These are phyloP conservation scores for Pisolithus albus DNA, from an alignment of 768 basidiomycete genomes.

Conservation along the genomic window DNA sequence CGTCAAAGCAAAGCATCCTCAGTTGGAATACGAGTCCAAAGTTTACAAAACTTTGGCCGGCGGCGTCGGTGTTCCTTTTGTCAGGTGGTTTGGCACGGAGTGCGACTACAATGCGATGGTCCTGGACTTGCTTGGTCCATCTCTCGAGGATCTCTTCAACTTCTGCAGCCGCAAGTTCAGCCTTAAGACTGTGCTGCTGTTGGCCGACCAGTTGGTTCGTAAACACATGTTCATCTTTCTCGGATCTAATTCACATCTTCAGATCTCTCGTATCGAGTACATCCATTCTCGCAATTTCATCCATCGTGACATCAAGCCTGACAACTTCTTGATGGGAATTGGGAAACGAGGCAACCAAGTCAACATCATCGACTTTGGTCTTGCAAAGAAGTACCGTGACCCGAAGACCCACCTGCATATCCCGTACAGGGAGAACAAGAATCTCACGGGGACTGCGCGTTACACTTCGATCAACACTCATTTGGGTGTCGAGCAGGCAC, in stretches of 20 bases:
- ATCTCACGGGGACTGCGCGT: conserved; percentile 95
- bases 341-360: conserved; percentile 99
- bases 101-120: conserved; percentile 99
- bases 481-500: conserved; percentile 95
- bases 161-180: conserved; percentile 97
- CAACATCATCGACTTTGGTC: conserved; percentile 96
- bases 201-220: conserved; percentile 92
- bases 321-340: conserved; percentile 99
- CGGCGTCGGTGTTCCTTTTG: conserved; percentile 97
- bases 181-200: conserved; percentile 92
- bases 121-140: conserved; percentile 89
- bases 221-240: conserved; percentile 26
- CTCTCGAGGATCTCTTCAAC: conserved; percentile 87
- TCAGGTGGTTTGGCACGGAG: conserved; percentile 90
- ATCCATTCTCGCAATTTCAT: conserved; percentile 99
- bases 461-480: conserved; percentile 99
- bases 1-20: conserved; percentile 99
- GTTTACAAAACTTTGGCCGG: conserved; percentile 98
- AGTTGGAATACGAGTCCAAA: conserved; percentile 96
- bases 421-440: conserved; percentile 99
- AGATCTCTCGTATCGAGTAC: conserved; percentile 99
- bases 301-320: conserved; percentile 97
- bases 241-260: conserved; percentile 27
- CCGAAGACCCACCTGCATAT: conserved; percentile 99
- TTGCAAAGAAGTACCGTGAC: conserved; percentile 99